These are phyloP conservation scores for Trichocladium antarcticum DNA, from an alignment of 495 filamentous ascomycete genomes.

Conservation along the genomic window DNA sequence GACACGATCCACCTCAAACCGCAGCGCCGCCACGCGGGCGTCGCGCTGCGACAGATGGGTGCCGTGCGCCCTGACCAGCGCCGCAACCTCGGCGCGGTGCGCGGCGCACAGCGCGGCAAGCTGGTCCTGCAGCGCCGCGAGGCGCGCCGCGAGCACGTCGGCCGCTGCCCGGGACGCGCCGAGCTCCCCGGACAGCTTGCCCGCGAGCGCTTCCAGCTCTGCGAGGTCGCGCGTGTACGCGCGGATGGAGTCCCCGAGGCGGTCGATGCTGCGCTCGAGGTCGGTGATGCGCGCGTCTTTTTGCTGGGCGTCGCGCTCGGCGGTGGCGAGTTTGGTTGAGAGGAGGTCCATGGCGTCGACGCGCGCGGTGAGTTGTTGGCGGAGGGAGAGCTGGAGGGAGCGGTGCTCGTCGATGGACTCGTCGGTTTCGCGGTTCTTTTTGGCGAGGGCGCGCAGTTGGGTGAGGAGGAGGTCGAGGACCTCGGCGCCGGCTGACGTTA, in stretches of 20 bases:
- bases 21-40: conserved; percentile 32
- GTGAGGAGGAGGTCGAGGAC: conserved; percentile 36
- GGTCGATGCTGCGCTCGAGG: conserved; percentile 46
- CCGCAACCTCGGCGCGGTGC: conserved; percentile 32
- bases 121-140: conserved; percentile 20
- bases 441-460: conserved; percentile 33
- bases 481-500: conserved; percentile 35
- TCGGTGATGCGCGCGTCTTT: conserved; percentile 45
- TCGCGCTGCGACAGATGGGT: conserved; percentile 34
- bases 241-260: conserved; percentile 50
- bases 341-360: conserved; percentile 33
- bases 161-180: conserved; percentile 33
- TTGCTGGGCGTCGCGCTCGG: conserved; percentile 27
- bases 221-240: conserved; percentile 54
- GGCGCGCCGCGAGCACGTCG: conserved; percentile 35
- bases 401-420: conserved; percentile 47
- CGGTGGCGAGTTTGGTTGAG: conserved; percentile 35
- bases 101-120: conserved; percentile 22
- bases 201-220: conserved; percentile 50
- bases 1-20: conserved; percentile 28
- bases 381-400: conserved; percentile 33
- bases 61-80: conserved; percentile 26
- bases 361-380: conserved; percentile 38
- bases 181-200: conserved; percentile 34
- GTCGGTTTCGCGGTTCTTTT: conserved; percentile 42